Conservation (phyloP, 179 eudicot species). For the Vitellaria paradoxa region DNA sequence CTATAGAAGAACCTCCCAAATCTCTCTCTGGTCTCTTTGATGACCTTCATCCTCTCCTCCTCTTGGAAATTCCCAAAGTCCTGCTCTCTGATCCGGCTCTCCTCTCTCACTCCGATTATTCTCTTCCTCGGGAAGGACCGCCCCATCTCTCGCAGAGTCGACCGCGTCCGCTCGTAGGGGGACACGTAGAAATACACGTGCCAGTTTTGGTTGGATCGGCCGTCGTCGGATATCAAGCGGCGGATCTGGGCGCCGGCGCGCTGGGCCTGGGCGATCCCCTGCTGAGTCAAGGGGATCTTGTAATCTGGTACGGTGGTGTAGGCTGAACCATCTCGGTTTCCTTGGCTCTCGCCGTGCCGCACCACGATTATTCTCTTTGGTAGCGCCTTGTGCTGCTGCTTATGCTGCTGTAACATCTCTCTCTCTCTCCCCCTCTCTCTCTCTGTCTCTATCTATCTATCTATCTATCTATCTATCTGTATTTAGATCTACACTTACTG, state of each 20-base stretch:
- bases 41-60: slow-evolving; percentile 43
- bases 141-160: slow-evolving; percentile 56
- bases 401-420: neutral
- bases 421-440: no score
- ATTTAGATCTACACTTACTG: no score
- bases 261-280: slow-evolving; percentile 36
- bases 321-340: slow-evolving; percentile 14
- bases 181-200: slow-evolving; percentile 53
- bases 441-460: no score
- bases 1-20: slow-evolving; percentile 63
- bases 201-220: slow-evolving; percentile 20
- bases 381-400: neutral
- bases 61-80: slow-evolving; percentile 69
- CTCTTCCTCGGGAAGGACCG: slow-evolving; percentile 36
- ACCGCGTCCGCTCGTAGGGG: slow-evolving; percentile 46
- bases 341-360: slow-evolving; percentile 28
- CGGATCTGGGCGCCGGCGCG: slow-evolving; percentile 35
- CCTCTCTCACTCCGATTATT: slow-evolving; percentile 57
- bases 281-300: slow-evolving; percentile 40
- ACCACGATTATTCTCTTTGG: slow-evolving; percentile 22
- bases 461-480: no score
- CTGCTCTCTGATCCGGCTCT: slow-evolving; percentile 56
- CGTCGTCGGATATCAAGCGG: slow-evolving; percentile 25
- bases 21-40: slow-evolving; percentile 40
- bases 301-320: slow-evolving; percentile 37